Conservation (phyloP, 768 basidiomycete species). For the Amanita pseudoporphyria region DNA sequence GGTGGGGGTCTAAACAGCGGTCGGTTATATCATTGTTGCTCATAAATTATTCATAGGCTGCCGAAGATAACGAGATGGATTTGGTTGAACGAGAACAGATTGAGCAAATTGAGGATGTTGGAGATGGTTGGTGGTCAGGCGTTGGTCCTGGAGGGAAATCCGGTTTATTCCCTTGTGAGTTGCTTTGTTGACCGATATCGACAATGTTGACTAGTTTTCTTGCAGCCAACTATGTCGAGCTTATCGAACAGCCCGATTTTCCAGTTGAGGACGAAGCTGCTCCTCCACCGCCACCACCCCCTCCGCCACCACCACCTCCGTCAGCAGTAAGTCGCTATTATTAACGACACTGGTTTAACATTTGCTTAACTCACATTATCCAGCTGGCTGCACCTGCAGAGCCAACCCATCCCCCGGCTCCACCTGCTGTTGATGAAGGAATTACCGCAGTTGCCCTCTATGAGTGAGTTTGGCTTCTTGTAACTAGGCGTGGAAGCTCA, state of each 20-base stretch:
- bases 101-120: slow-evolving; percentile 73
- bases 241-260: slow-evolving; percentile 40
- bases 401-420: slow-evolving; percentile 34
- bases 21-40: background rate
- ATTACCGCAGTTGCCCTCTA: slow-evolving; percentile 57
- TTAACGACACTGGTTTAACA: background rate
- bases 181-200: background rate
- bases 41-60: slow-evolving; percentile 33
- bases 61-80: slow-evolving; percentile 81
- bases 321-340: slow-evolving; percentile 22
- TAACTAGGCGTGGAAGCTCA: background rate
- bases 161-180: slow-evolving; percentile 79
- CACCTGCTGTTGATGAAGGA: slow-evolving; percentile 46
- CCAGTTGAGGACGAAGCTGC: slow-evolving; percentile 32
- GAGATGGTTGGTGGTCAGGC: slow-evolving; percentile 92
- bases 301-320: slow-evolving; percentile 39
- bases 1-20: slow-evolving; percentile 22
- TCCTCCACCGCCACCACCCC: slow-evolving; percentile 39
- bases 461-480: slow-evolving; percentile 38
- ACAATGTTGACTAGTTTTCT: background rate
- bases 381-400: slow-evolving; percentile 29
- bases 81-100: slow-evolving; percentile 77
- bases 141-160: slow-evolving; percentile 58
- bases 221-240: slow-evolving; percentile 80
- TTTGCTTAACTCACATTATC: background rate